Conservation (phyloP, 345 rosid genomes). For the Boechera stricta region DNA sequence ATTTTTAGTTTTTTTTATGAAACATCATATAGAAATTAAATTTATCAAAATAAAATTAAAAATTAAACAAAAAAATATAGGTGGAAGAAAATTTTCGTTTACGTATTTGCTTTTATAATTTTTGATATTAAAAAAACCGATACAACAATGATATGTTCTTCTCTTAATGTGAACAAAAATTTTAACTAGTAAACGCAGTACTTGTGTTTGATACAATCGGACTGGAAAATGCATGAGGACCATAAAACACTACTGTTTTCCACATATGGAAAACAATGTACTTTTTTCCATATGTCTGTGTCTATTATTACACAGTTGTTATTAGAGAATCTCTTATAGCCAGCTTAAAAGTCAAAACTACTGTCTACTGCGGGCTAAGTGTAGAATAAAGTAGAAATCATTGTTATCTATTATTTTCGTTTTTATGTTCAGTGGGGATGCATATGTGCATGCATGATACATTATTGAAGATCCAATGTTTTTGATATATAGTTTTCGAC, state of each 20-base stretch:
- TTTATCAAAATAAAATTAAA: too few species aligned
- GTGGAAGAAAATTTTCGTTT: background rate
- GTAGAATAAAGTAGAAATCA: constrained; percentile 14
- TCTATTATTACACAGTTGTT: constrained; percentile 1
- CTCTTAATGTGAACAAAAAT: background rate
- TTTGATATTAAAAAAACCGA: background rate
- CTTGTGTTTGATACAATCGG: background rate
- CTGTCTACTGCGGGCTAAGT: background rate
- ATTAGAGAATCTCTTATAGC: background rate
- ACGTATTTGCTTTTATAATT: background rate
- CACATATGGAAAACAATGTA: background rate
- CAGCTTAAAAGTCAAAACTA: background rate
- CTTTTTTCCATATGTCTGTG: background rate
- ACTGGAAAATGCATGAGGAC: background rate
- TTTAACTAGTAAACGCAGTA: background rate
- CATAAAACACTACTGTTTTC: background rate
- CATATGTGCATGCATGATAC: constrained; percentile 30
- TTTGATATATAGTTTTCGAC: background rate
- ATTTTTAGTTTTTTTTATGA: too few species aligned
- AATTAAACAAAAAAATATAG: background rate
- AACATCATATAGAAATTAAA: too few species aligned
- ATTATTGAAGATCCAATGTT: constrained; percentile 29
- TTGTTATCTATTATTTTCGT: constrained; percentile 14
- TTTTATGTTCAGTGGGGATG: constrained; percentile 24
- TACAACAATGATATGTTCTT: background rate